Evolutionary conservation across 2,329 filamentous ascomycete species (phyloP).

Genomic region (Chrysoporthe puriensis): DNA sequence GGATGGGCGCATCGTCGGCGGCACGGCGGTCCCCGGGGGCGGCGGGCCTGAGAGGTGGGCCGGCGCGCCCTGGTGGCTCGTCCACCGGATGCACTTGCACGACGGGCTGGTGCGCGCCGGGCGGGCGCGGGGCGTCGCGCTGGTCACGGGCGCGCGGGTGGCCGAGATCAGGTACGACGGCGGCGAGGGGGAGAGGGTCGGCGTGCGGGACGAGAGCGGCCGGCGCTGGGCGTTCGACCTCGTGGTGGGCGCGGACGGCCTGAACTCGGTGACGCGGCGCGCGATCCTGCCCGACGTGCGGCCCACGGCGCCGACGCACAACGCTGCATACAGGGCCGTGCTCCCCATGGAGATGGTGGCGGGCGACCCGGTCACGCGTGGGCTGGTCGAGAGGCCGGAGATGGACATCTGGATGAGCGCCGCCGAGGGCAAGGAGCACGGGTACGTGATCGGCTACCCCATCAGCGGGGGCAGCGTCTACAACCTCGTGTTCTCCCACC

Average conservation of each 20-base stretch:
- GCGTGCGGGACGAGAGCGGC: background rate
- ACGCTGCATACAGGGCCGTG: constrained; percentile 50
- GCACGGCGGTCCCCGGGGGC: constrained; percentile 38
- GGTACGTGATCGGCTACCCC: constrained; percentile 51
- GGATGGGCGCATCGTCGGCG: constrained; percentile 43
- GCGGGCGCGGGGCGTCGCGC: constrained; percentile 40
- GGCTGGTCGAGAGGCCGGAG: constrained; percentile 43
- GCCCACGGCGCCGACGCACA: constrained; percentile 43
- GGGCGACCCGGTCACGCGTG: constrained; percentile 44
- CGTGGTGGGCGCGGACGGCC: constrained; percentile 46
- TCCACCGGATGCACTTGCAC: constrained; percentile 52
- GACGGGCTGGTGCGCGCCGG: constrained; percentile 46
- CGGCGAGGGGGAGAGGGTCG: constrained; percentile 17
- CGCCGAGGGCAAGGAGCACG: constrained; percentile 29
- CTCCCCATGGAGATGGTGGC: constrained; percentile 47
- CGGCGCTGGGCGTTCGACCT: constrained; percentile 39
- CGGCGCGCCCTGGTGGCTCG: constrained; percentile 47
- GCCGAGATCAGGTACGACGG: constrained; percentile 36
- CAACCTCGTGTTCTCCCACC: constrained; percentile 50
- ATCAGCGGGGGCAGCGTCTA: constrained; percentile 48
- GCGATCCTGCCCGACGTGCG: constrained; percentile 46
- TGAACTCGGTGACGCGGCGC: constrained; percentile 44
- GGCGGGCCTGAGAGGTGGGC: constrained; percentile 4
- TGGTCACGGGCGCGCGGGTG: constrained; percentile 44
- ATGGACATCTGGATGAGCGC: constrained; percentile 51